Base-by-base conservation (phyloP, 495 filamentous ascomycete genomes). In the Annulohypoxylon maeteangense region DNA sequence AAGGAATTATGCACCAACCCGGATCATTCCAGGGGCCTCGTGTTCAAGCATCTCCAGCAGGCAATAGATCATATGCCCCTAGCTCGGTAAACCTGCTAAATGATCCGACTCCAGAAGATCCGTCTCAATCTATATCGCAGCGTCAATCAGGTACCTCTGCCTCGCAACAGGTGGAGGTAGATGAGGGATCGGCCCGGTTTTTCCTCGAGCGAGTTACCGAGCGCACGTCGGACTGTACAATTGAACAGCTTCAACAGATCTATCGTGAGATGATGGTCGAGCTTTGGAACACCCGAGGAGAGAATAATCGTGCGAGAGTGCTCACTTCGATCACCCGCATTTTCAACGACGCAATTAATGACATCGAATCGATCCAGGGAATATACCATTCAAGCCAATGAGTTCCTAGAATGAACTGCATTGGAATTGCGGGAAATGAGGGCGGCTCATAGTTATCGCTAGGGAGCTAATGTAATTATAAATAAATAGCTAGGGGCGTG, bases 221-320 rank as follows among this genome's bases (percentile, higher is more conserved):
- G 14, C 84, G 86, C 31, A 92, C 91, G 7, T 90, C 90, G 44
- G 94, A 94, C 0, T 94, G 89, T 80, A 91, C 88, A 1, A 90
- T 99, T 40, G 95, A 98, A 80, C 96, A 99, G 77, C 84, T 99
- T 29, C 95, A 98, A 81, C 94, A 97, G 78, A 88, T 97, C 76
- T 92, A 93, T 76, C 89, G 94, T n/a, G 89, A 88, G 62, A 80
- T 97, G 74, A 98, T 98, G 95, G 90, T 94, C 65, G 87, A 88
- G 44, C 83, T 98, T 12, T 99, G 95, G 95, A 86, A 84, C 63
- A 85, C 82, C 62, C 87, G 92, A 42, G 85, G 87, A 58, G 90
- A 96, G 72, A 94, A 90, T 86, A 92, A 98, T 79, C 87, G 95
- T 16, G 90, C 87, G 73, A 80, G 80, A 57, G 93, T 98, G 10